Base-by-base conservation (phyloP, 495 filamentous ascomycete genomes). In the Neurospora sp. region DNA sequence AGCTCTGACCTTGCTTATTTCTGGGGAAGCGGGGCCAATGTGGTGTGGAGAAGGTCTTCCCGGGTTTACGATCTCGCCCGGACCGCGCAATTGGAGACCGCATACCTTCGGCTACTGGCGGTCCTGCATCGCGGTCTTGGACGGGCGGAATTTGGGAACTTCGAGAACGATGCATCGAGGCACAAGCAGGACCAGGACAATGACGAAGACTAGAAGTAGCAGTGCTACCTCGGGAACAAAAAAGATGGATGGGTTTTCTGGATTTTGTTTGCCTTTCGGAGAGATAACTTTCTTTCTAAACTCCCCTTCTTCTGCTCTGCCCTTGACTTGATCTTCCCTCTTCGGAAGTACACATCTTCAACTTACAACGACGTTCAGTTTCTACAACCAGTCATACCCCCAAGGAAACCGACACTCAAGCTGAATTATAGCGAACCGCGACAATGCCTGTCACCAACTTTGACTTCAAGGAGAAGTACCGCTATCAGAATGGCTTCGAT, bases 401-500 rank as follows among this genome's bases (percentile, higher is more conserved):
- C 14, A 10, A 70, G 38, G 45, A n/a, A 38, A 22, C 17, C 44
- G 44, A 48, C 8, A 16, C 12, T 31, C 5, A 16, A 3, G n/a
- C 22, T 35, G 53, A 14, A 35, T 9, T 17, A 17, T 6, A 27
- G 3, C 27, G 37, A 5, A 69, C 68, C 45, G 68, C 74, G 77
- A 85, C 14, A 76, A 92, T 86, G 91, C 90, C 85, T 75, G 85
- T 82, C 77, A 90, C 85, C 69, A 76, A 78, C 53, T 91, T 87
- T 73, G 86, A 74, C 74, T 83, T 85, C 73, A 81, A 76, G 71
- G 88, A 85, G 81, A 91, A 83, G 70, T 92, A 86, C 85, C 88
- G 79, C 76, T 94, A 87, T 80, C 88, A 82, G 80, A 90, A 87
- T 85, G 92, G 92, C 78, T 93, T 85, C 83, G 87, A 83, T 77